A percentile compares a stretch with the other conserved stretches of the same genome.
These are phyloP conservation scores for Sclerotinia nivalis DNA, from an alignment of 2,329 filamentous ascomycete species.

Conservation along the genomic window DNA sequence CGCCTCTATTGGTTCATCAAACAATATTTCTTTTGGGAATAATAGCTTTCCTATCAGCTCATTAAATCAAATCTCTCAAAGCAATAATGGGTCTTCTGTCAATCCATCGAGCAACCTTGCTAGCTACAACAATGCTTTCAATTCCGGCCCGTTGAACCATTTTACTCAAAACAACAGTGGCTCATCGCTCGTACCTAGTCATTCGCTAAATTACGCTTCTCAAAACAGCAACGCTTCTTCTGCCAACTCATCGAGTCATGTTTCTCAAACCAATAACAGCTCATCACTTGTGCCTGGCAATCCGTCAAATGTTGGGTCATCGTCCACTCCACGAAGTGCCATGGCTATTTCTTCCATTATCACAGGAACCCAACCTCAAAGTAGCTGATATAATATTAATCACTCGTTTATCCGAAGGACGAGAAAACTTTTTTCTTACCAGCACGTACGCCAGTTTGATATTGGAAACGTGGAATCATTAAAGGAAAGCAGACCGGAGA, in stretches of 20 bases:
- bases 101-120: neutral
- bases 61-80: neutral
- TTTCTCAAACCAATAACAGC: neutral
- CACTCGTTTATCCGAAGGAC: neutral
- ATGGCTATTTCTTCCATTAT: slow-evolving; percentile 23
- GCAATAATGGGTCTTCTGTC: neutral
- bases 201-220: neutral
- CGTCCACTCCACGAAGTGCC: slow-evolving; percentile 13
- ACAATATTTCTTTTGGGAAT: neutral
- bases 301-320: slow-evolving; percentile 1
- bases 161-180: neutral
- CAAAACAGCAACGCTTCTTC: neutral
- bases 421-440: neutral
- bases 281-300: neutral
- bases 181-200: neutral
- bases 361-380: slow-evolving; percentile 8
- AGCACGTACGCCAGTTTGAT: neutral
- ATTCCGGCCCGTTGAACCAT: neutral
- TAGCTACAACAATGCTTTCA: slow-evolving; percentile 2
- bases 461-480: neutral
- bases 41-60: neutral
- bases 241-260: neutral
- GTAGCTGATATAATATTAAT: neutral
- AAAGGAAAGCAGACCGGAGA: too few species aligned
- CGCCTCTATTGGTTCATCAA: neutral